phyloP scores from a whole-genome alignment of 768 basidiomycete genomes.

The Gymnopilus dilepis region DNA sequence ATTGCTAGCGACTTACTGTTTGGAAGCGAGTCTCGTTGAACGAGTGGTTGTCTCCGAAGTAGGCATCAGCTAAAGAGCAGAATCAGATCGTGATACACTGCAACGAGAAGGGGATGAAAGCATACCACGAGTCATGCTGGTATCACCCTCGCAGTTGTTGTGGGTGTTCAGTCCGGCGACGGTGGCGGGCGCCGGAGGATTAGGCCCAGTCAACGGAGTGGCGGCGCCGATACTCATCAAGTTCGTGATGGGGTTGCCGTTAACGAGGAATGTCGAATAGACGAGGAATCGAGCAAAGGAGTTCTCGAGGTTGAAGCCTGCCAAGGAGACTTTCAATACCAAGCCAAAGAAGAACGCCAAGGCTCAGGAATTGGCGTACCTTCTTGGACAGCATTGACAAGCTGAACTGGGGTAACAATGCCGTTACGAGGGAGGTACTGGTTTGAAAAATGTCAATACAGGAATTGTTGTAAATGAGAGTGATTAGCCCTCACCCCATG shows the following conservation, averaged over 20 bases:
- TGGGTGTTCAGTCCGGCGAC: constrained; percentile 31
- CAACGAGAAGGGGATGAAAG: not conserved
- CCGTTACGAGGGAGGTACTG: constrained; percentile 23
- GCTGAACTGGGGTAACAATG: constrained; percentile 18
- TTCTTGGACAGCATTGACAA: constrained; percentile 23
- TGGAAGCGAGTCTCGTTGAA: constrained; percentile 31
- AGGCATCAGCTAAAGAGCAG: constrained; percentile 21
- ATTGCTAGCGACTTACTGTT: constrained; percentile 15
- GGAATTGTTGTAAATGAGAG: not conserved
- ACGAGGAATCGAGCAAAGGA: not conserved
- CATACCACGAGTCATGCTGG: constrained; percentile 3
- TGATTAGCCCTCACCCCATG: not conserved
- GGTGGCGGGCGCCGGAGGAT: constrained; percentile 28
- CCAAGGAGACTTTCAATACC: not conserved
- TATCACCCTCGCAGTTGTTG: constrained; percentile 30
- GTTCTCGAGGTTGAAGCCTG: not conserved
- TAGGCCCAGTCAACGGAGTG: constrained; percentile 25
- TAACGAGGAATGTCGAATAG: constrained; percentile 22
- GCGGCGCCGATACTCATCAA: constrained; percentile 30
- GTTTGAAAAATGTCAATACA: not conserved
- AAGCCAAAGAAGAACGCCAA: not conserved
- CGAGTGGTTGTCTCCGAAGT: constrained; percentile 29
- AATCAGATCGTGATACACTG: constrained; percentile 2
- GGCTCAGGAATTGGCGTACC: constrained; percentile 11
- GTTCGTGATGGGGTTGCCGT: constrained; percentile 29